A percentile compares a stretch with the other conserved stretches of the same genome.
phyloP scores from a whole-genome alignment of 2,329 filamentous ascomycete species.

The Lecanicillium sp. region DNA sequence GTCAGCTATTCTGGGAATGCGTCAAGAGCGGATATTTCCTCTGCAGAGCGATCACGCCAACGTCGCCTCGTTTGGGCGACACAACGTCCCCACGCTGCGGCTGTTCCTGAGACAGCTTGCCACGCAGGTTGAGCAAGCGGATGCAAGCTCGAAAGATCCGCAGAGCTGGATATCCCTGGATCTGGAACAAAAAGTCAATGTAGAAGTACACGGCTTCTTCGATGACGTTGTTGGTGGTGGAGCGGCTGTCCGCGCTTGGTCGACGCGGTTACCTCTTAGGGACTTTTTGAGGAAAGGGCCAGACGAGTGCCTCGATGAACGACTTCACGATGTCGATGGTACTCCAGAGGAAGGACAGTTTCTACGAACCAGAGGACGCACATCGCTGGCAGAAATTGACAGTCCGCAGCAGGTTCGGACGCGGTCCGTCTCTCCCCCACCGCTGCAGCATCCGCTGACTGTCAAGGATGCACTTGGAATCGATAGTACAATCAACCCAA shows the following conservation, averaged over 20 bases:
- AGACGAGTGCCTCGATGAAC: conserved; percentile 43
- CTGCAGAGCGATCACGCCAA: conserved; percentile 47
- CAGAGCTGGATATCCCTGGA: conserved; percentile 34
- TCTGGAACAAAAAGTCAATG: conserved; percentile 43
- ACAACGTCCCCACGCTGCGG: conserved; percentile 39
- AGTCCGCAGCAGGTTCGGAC: neutral
- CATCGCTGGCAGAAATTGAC: conserved; percentile 13
- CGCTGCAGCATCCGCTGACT: conserved; percentile 6
- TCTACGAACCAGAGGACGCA: conserved; percentile 18
- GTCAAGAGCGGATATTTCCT: conserved; percentile 43
- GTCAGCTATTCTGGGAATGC: conserved; percentile 41
- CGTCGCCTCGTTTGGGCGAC: conserved; percentile 43
- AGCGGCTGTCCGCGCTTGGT: conserved; percentile 36
- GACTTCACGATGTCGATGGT: conserved; percentile 33
- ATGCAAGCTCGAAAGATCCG: conserved; percentile 16
- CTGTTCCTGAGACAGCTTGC: conserved; percentile 28
- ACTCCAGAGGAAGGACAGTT: conserved; percentile 22
- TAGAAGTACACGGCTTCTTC: conserved; percentile 52
- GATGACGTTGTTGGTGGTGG: conserved; percentile 36
- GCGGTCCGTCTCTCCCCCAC: neutral
- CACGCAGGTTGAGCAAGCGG: conserved; percentile 22
- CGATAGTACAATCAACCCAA: conserved; percentile 13
- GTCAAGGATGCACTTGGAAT: conserved; percentile 26
- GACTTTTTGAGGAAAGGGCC: conserved; percentile 50
- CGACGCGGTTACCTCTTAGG: conserved; percentile 39